Evolutionary conservation across 2,329 filamentous ascomycete genomes (phyloP).

Genomic region (Diaporthe vaccinii): DNA sequence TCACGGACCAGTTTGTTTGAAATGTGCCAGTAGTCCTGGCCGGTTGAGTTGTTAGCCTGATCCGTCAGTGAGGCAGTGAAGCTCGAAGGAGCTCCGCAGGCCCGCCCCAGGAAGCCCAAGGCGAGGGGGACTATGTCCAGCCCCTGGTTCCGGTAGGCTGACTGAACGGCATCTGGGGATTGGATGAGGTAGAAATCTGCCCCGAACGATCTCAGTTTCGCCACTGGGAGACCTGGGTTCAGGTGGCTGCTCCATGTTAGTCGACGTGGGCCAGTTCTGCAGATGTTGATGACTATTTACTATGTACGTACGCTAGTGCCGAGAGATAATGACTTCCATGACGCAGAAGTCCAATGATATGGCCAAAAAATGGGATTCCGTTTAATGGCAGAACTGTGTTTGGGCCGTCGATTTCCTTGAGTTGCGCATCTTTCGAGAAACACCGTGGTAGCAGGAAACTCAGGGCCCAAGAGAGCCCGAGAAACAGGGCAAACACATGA

Average conservation of each 20-base stretch:
- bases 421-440: not conserved
- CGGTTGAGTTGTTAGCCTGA: not conserved
- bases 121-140: not conserved
- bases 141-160: not conserved
- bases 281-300: not conserved
- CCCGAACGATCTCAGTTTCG: not conserved
- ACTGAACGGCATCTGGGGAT: not conserved
- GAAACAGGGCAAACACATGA: not conserved
- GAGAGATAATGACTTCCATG: not conserved
- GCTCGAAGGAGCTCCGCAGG: not conserved
- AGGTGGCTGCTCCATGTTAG: not conserved
- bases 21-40: not conserved
- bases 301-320: not conserved
- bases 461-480: not conserved
- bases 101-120: not conserved
- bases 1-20: not conserved
- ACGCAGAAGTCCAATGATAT: not conserved
- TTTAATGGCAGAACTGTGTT: not conserved
- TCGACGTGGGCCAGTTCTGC: not conserved
- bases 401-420: not conserved
- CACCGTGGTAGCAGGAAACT: not conserved
- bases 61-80: not conserved
- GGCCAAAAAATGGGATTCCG: not conserved
- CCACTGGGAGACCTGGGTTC: not conserved
- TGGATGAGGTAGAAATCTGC: not conserved